Evolutionary conservation across 441 rosid genomes (phyloP), one percentile per base, ranked within the genome.

Genomic region (Flueggea neowawraea): DNA sequence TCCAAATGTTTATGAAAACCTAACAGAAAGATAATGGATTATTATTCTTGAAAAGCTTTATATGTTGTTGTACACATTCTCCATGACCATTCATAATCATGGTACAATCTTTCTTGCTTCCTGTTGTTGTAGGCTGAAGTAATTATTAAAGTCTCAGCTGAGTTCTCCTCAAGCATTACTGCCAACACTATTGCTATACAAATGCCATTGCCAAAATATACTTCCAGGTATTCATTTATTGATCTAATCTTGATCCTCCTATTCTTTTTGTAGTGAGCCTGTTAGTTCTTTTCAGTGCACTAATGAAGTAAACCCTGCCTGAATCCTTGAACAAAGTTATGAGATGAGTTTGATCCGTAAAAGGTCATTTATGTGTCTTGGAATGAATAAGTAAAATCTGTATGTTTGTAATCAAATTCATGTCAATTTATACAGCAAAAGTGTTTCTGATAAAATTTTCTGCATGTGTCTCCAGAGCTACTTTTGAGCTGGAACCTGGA

Each of bases 171-270:
- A 3, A 94, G 82, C 79, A 76, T 91, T 71, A 73, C 88, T 4
- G 97, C 96, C 59, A 95, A 91, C 83, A 90, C 98, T 58, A 73
- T 95, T 65, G 67, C 64, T 22, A 73, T 95, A 31, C 91, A 95
- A 78, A 89, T 95, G 99, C 95, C 99, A 48, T 79, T 95, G 73
- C 99, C 98, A 56, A 91, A 90, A 60, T 90, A 84, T 70, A 88
- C 97, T 71, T 66, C 83, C 65, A 91, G 99, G 98, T 95, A 81
- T 63, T 48, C 41, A 55, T 53, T 56, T 33, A 13, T 32, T n/a
- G 14, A 28, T n/a, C 39, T 31, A 47, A 4, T 47, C 14, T 10
- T 47, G n/a, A 47, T 43, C 12, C 50, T 47, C 50, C n/a, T 47
- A 47, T 47, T 47, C n/a, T 11, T 14, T 11, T 47, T 47, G 14